Conservation (phyloP, 2,329 filamentous ascomycete genomes). For the Aureobasidium sp. region DNA sequence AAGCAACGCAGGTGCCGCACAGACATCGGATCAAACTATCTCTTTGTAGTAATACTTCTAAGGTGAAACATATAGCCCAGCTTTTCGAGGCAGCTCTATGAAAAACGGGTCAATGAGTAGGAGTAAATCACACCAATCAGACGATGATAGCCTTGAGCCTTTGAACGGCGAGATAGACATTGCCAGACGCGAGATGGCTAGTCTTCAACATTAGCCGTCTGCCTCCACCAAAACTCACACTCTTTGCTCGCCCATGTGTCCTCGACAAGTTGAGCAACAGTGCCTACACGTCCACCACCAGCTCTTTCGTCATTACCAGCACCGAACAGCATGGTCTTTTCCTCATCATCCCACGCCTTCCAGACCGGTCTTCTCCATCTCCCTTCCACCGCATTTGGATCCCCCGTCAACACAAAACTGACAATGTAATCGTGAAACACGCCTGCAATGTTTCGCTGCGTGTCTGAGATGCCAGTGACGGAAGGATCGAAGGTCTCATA, state of each 20-base stretch:
- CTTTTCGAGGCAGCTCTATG: no score
- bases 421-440: conserved; percentile 26
- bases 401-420: conserved; percentile 26
- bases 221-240: conserved; percentile 54
- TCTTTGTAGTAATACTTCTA: no score
- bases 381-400: conserved; percentile 24
- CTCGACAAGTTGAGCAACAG: conserved; percentile 36
- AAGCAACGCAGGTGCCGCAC: not conserved
- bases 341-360: conserved; percentile 19
- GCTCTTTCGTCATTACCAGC: conserved; percentile 49
- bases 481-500: conserved; percentile 26
- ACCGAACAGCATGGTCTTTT: conserved; percentile 46
- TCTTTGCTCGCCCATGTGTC: conserved; percentile 41
- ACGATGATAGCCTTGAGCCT: no score
- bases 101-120: no score
- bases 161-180: no score
- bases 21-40: no score
- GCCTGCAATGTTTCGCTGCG: conserved; percentile 25
- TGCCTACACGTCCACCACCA: conserved; percentile 32
- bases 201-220: not conserved
- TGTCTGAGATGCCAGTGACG: conserved; percentile 20
- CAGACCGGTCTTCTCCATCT: conserved; percentile 21
- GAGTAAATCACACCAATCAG: no score
- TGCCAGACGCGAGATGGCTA: no score
- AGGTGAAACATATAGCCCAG: no score